Evolutionary conservation across 1,139 yeast genomes (phyloP).

Genomic region (Pichia sp.): DNA sequence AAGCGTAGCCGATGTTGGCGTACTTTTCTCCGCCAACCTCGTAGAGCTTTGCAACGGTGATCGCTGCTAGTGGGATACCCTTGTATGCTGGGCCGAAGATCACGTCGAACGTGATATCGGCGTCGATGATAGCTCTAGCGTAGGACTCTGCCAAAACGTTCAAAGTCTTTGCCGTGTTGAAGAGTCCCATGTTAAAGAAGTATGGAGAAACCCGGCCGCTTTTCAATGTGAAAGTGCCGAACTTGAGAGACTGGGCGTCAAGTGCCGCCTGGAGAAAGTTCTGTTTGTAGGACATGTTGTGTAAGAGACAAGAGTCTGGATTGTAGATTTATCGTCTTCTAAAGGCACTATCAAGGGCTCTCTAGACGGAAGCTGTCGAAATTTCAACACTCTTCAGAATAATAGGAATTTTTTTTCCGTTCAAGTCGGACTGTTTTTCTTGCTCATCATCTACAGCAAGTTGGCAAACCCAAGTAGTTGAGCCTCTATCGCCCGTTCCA

Average conservation of each 20-base stretch:
- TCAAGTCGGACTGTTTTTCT: no score
- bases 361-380: no score
- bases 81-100: constrained; percentile 97
- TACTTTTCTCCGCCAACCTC: constrained; percentile 82
- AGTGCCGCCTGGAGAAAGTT: constrained; percentile 76
- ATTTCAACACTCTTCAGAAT: not conserved
- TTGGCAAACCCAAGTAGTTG: no score
- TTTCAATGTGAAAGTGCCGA: constrained; percentile 85
- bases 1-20: constrained; percentile 61
- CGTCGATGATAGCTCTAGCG: constrained; percentile 78
- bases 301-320: not conserved
- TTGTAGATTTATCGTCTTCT: no score
- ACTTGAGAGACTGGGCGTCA: constrained; percentile 74
- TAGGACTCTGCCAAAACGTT: constrained; percentile 81
- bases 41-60: constrained; percentile 86
- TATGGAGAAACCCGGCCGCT: constrained; percentile 95
- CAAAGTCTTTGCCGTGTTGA: constrained; percentile 74
- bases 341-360: no score
- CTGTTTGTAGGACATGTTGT: constrained; percentile 25
- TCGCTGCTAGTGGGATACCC: constrained; percentile 93
- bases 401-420: no score
- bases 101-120: constrained; percentile 81
- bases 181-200: constrained; percentile 89
- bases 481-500: no score
- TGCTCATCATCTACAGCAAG: no score